These are phyloP conservation scores for Neonectria neomacrospora DNA, from an alignment of 2,329 filamentous ascomycete species.

Conservation along the genomic window DNA sequence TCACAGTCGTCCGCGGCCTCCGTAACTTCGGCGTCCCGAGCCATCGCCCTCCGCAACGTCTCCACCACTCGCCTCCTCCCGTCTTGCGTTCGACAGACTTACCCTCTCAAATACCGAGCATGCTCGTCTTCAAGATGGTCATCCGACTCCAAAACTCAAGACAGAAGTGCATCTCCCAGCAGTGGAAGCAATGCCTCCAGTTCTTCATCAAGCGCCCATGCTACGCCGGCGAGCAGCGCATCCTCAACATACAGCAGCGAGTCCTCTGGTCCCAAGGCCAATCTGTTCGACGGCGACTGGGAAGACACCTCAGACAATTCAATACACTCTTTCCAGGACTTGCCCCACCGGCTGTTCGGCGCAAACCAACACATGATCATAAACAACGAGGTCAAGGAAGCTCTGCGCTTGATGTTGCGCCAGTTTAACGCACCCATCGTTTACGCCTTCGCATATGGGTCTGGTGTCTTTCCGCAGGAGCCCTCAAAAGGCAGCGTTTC, in stretches of 20 bases:
- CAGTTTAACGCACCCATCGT: constrained; percentile 93
- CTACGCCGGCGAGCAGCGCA: constrained; percentile 29
- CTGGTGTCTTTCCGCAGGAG: constrained; percentile 91
- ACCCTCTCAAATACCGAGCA: constrained; percentile 18
- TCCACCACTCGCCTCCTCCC: constrained; percentile 26
- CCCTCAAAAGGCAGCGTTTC: constrained; percentile 63
- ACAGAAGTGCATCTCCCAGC: constrained; percentile 13
- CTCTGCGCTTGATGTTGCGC: constrained; percentile 86
- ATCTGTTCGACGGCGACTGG: constrained; percentile 55
- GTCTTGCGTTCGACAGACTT: constrained; percentile 19
- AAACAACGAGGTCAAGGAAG: constrained; percentile 94
- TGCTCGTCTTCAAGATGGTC: constrained; percentile 32
- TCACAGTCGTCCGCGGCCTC: constrained; percentile 35
- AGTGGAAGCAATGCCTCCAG: constrained; percentile 27
- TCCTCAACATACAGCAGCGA: constrained; percentile 41
- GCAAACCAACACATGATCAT: constrained; percentile 97
- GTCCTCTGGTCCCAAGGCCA: constrained; percentile 45
- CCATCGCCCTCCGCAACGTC: constrained; percentile 35
- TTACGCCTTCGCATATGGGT: constrained; percentile 97
- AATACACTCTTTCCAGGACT: constrained; percentile 57
- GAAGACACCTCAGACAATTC: constrained; percentile 56
- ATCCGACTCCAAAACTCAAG: constrained; percentile 32
- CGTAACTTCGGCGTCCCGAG: constrained; percentile 29
- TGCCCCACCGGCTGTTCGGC: constrained; percentile 73
- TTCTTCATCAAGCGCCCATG: constrained; percentile 18